Conservation (phyloP, 139 green algal genomes). For the Chlorella ohadii region DNA sequence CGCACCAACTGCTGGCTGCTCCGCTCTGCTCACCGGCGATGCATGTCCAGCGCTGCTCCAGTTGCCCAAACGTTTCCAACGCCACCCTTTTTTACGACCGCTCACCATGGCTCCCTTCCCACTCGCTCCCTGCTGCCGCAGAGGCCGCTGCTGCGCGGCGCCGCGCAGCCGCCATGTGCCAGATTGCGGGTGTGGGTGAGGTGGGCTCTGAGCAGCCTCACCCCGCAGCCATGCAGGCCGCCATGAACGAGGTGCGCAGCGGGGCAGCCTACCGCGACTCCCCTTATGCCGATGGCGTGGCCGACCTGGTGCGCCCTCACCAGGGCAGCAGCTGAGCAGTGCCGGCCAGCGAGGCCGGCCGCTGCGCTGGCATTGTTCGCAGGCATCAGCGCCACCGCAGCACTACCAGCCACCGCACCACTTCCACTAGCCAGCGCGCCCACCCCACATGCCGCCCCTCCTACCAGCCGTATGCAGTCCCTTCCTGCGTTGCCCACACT, state of each 20-base stretch:
- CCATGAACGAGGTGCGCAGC: slow-evolving; percentile 19
- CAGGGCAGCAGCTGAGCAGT: background rate
- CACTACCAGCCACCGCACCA: no score
- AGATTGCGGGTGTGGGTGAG: slow-evolving; percentile 36
- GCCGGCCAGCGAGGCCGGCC: background rate
- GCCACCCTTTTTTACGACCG: no score
- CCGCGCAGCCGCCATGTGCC: slow-evolving; percentile 14
- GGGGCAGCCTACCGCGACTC: slow-evolving; percentile 12
- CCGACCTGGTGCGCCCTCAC: background rate
- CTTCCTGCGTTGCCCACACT: background rate
- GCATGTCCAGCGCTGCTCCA: background rate
- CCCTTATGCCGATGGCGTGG: slow-evolving; percentile 34
- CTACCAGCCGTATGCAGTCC: background rate
- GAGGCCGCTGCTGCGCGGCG: background rate
- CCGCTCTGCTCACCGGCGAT: no score
- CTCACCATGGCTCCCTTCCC: background rate
- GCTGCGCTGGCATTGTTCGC: no score
- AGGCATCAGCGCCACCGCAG: no score
- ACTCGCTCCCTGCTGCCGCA: background rate
- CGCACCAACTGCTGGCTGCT: background rate
- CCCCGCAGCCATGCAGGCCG: background rate
- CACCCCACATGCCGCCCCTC: no score
- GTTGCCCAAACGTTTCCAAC: background rate
- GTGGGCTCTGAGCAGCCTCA: slow-evolving; percentile 2
- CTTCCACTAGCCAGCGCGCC: no score